Evolutionary conservation across 257 asterid genomes (phyloP), one percentile per base, ranked within the genome.

Genomic region (Solanum peruvianum): DNA sequence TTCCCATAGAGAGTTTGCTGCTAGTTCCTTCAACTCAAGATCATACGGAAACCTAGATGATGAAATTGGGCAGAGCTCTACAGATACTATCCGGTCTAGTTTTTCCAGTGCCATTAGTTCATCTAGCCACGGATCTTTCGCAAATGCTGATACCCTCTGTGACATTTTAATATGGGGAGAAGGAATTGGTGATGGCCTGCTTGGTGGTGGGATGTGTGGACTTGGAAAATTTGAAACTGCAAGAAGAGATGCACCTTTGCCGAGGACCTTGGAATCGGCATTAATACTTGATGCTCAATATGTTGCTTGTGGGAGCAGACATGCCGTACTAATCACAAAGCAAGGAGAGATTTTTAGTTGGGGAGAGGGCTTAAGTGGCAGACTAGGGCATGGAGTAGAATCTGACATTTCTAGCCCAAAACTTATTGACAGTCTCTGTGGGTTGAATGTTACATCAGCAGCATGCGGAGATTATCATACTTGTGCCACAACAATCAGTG

Each of bases 381-480:
- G 88, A 88, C 94, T 95, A 62, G 98, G 98, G 82, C 98, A 95
- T 89, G 98, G 98, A 75, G 87, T 90, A 18, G 94, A 91, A 89
- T 87, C 91, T 29, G 91, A 93, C 87, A 25, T 88, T 71, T 88
- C 85, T 80, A 87, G 73, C 58, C 98, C 98, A 12, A 92, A 89
- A 67, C 92, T 87, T 64, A 82, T 95, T 21, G 90, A 92, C 31
- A 88, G 88, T 77, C 92, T 95, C 82, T 85, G 86, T 62, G 96
- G 92, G 35, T 76, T 87, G 83, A 92, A 85, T 56, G 87, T 91
- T 82, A 91, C 89, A 23, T 89, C 91, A 37, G 91, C 92, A 85
- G 96, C 92, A 77, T 95, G 98, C 69, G 98, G 98, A 85, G 95
- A 95, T 60, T 94, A 93, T 89, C 98, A 95, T 87, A 90, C 93